These are phyloP conservation scores for Daldinia eschscholtzii DNA, from an alignment of 2,329 filamentous ascomycete genomes.

Conservation along the genomic window DNA sequence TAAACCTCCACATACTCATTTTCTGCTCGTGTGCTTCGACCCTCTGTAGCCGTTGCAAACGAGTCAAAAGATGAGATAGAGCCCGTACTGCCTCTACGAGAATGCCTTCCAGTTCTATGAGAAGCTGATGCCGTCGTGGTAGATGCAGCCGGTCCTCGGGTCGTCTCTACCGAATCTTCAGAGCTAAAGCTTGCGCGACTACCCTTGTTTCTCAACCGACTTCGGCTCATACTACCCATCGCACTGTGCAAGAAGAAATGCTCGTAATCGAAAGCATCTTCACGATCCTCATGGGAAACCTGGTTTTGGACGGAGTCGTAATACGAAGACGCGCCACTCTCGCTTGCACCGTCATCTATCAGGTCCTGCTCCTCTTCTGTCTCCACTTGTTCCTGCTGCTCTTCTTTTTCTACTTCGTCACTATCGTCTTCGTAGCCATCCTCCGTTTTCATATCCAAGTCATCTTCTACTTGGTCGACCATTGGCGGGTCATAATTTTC, in stretches of 20 bases:
- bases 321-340: conserved; percentile 74
- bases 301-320: conserved; percentile 71
- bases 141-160: conserved; percentile 61
- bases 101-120: conserved; percentile 44
- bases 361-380: conserved; percentile 51
- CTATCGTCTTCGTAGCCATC: conserved; percentile 35
- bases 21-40: conserved; percentile 50
- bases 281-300: conserved; percentile 88
- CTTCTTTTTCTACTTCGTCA: conserved; percentile 17
- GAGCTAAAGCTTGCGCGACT: conserved; percentile 69
- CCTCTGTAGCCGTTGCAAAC: conserved; percentile 69
- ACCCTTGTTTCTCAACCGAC: conserved; percentile 59
- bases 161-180: conserved; percentile 72
- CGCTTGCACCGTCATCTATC: conserved; percentile 62
- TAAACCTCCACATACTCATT: conserved; percentile 43
- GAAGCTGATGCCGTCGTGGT: conserved; percentile 36
- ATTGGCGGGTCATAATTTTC: conserved; percentile 20
- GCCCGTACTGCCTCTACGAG: conserved; percentile 61
- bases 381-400: conserved; percentile 9
- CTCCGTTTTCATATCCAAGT: conserved; percentile 45
- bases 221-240: conserved; percentile 79
- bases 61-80: conserved; percentile 66
- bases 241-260: conserved; percentile 95
- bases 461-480: conserved; percentile 51
- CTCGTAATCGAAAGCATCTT: conserved; percentile 96